Evolutionary conservation across 805 yeast genomes (phyloP).

Genomic region (Nakazawaea peltata): DNA sequence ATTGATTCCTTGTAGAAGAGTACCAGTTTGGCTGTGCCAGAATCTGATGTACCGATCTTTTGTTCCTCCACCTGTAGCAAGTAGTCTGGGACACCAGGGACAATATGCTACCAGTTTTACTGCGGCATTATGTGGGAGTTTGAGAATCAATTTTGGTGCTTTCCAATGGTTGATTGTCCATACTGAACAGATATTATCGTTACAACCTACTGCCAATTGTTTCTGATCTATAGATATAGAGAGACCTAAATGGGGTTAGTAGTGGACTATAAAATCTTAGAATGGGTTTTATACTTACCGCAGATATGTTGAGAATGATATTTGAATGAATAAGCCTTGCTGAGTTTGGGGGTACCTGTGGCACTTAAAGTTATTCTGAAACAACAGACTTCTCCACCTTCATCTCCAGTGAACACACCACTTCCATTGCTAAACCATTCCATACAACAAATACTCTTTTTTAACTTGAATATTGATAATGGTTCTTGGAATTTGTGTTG

Average conservation of each 20-base stretch:
- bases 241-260: conserved; percentile 32
- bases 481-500: conserved; percentile 20
- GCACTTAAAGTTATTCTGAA: conserved; percentile 11
- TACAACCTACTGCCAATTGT: conserved; percentile 74
- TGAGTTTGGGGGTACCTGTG: too few relatives aligned
- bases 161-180: conserved; percentile 52
- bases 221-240: conserved; percentile 45
- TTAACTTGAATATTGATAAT: conserved; percentile 9
- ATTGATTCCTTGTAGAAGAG: conserved; percentile 45
- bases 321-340: too few relatives aligned
- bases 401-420: conserved; percentile 57
- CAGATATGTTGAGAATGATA: conserved; percentile 55
- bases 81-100: conserved; percentile 75
- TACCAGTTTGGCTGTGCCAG: conserved; percentile 82
- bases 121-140: conserved; percentile 71
- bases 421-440: conserved; percentile 45
- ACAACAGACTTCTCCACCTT: conserved; percentile 33
- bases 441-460: conserved; percentile 45
- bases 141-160: conserved; percentile 36
- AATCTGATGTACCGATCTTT: conserved; percentile 73
- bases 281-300: conserved; percentile 26
- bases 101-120: conserved; percentile 86
- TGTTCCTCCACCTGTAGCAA: conserved; percentile 91
- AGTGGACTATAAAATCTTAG: conserved; percentile 13
- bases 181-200: conserved; percentile 71